A percentile compares a stretch with the other conserved stretches of the same genome.
Conservation (phyloP, 2,329 filamentous ascomycete genomes). For the Neurospora sp. region DNA sequence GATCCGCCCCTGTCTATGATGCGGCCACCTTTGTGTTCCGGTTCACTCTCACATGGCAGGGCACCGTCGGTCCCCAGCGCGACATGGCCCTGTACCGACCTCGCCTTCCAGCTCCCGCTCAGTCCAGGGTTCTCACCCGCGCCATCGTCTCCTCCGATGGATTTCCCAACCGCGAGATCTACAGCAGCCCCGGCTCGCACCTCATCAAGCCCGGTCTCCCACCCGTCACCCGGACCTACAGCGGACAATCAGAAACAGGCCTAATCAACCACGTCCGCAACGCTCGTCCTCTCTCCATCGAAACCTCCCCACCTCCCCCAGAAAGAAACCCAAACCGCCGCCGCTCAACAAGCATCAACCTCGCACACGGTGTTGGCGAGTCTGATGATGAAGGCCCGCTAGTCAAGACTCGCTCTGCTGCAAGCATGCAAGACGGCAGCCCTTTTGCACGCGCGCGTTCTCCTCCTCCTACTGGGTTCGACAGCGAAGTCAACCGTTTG, state of each 20-base stretch:
- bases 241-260: slow-evolving; percentile 35
- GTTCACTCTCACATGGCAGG: slow-evolving; percentile 44
- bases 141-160: slow-evolving; percentile 11
- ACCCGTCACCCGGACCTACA: slow-evolving; percentile 36
- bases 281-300: slow-evolving; percentile 25
- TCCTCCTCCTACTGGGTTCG: slow-evolving; percentile 4
- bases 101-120: slow-evolving; percentile 60
- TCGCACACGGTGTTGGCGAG: slow-evolving; percentile 6
- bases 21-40: slow-evolving; percentile 59
- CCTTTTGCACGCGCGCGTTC: neutral
- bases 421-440: neutral
- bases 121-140: slow-evolving; percentile 45
- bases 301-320: slow-evolving; percentile 14
- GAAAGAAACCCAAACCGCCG: slow-evolving; percentile 10
- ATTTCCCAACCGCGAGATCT: neutral
- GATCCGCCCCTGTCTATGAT: slow-evolving; percentile 44
- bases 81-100: slow-evolving; percentile 59
- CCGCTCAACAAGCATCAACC: slow-evolving; percentile 15
- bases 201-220: slow-evolving; percentile 29
- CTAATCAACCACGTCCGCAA: slow-evolving; percentile 43
- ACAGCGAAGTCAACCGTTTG: slow-evolving; percentile 7
- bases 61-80: slow-evolving; percentile 36
- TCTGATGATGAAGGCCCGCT: slow-evolving; percentile 3
- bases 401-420: neutral
- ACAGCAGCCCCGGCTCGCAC: slow-evolving; percentile 28